These are phyloP conservation scores for Corynespora cassiicola DNA, from an alignment of 2,329 filamentous ascomycete species.

Conservation along the genomic window DNA sequence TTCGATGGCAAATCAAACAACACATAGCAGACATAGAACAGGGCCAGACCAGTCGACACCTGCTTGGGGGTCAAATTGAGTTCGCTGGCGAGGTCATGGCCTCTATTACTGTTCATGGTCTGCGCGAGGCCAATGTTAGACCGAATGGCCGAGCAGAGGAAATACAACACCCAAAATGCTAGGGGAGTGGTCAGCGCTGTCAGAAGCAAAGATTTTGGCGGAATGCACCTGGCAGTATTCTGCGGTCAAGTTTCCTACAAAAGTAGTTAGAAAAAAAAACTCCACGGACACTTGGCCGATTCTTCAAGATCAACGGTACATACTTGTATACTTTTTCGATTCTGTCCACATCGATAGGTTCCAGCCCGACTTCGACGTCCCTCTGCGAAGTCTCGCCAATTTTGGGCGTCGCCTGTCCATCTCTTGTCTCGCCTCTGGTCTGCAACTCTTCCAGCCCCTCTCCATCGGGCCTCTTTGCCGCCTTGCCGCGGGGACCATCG, in stretches of 20 bases:
- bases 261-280: too few relatives aligned
- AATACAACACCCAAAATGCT: constrained; percentile 91
- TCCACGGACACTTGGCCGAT: too few relatives aligned
- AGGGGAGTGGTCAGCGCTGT: constrained; percentile 14
- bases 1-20: constrained; percentile 90
- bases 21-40: constrained; percentile 94
- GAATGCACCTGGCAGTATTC: constrained; percentile 59
- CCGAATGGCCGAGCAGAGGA: constrained; percentile 88
- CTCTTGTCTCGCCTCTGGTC: too few relatives aligned
- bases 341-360: constrained; percentile 41
- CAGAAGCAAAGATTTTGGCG: background rate
- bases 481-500: too few relatives aligned
- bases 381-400: too few relatives aligned
- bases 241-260: constrained; percentile 62
- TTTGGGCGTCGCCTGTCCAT: too few relatives aligned
- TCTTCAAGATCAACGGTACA: too few relatives aligned
- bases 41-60: constrained; percentile 80
- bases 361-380: constrained; percentile 41
- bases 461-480: too few relatives aligned
- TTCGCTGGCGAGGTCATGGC: constrained; percentile 77
- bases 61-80: constrained; percentile 75
- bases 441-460: too few relatives aligned
- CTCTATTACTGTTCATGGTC: constrained; percentile 79
- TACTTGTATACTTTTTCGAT: constrained; percentile 47
- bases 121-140: constrained; percentile 94